Conservation (phyloP, 116 monocot species). For the Phalaenopsis hybrid region DNA sequence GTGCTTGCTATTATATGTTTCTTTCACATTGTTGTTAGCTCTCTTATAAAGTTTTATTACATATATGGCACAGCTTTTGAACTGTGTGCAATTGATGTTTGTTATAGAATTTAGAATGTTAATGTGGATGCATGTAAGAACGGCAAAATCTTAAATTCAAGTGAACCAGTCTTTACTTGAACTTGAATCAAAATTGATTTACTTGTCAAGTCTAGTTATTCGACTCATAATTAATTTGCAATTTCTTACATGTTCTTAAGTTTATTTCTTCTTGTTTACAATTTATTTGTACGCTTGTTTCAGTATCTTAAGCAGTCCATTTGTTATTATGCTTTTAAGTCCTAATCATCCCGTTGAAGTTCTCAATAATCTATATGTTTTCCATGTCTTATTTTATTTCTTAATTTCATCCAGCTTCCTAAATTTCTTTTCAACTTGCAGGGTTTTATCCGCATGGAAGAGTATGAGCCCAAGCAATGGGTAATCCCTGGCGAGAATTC, state of each 20-base stretch:
- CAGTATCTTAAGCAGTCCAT: not conserved
- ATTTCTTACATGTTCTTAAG: not conserved
- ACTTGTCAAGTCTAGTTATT: not conserved
- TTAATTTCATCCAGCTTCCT: not conserved
- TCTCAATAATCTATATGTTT: not conserved
- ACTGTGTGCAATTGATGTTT: too few relatives aligned
- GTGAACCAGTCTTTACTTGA: not conserved
- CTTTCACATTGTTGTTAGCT: too few relatives aligned
- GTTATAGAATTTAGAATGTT: not conserved
- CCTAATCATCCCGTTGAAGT: not conserved
- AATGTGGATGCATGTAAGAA: not conserved
- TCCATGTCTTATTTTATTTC: not conserved
- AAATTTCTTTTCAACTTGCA: constrained; percentile 10
- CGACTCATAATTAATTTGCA: not conserved
- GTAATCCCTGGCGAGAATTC: constrained; percentile 21
- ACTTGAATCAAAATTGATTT: not conserved
- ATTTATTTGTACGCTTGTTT: not conserved
- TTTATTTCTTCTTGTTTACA: too few relatives aligned
- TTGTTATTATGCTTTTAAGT: not conserved
- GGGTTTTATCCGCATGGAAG: constrained; percentile 52
- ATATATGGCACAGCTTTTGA: too few relatives aligned
- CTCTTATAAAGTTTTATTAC: too few relatives aligned
- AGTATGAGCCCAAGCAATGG: constrained; percentile 45
- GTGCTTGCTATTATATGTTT: too few relatives aligned
- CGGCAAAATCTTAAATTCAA: not conserved